Conservation (phyloP, 2,329 filamentous ascomycete genomes). For the Hypomyces perniciosus region DNA sequence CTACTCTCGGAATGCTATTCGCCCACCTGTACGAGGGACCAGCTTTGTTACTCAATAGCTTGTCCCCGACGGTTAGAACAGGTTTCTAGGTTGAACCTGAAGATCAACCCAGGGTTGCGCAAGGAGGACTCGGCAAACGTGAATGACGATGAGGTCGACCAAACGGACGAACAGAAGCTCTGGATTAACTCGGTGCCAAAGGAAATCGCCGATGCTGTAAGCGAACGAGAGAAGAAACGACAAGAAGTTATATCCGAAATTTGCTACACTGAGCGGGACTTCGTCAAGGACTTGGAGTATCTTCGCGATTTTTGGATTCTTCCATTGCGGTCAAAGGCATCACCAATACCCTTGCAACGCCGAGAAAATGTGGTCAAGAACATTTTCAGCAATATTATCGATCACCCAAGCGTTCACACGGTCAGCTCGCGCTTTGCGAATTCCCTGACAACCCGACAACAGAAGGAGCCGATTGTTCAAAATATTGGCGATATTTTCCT, state of each 20-base stretch:
- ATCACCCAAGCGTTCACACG: constrained; percentile 71
- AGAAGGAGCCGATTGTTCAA: constrained; percentile 80
- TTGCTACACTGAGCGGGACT: constrained; percentile 97
- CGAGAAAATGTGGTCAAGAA: constrained; percentile 87
- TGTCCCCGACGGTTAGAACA: constrained; percentile 91
- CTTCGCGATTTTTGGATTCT: constrained; percentile 98
- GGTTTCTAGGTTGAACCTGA: constrained; percentile 87
- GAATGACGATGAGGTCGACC: constrained; percentile 75
- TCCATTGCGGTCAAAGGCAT: constrained; percentile 73
- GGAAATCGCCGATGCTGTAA: constrained; percentile 84
- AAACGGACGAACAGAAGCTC: constrained; percentile 92
- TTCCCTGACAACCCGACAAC: constrained; percentile 82
- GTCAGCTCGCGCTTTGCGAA: constrained; percentile 88
- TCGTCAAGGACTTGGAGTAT: constrained; percentile 98
- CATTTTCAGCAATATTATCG: constrained; percentile 93
- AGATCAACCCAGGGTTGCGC: constrained; percentile 82
- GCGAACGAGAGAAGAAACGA: constrained; percentile 90
- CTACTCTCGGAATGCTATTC: constrained; percentile 96
- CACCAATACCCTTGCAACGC: constrained; percentile 81
- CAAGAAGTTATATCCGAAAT: constrained; percentile 98
- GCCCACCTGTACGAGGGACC: constrained; percentile 90
- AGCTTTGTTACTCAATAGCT: constrained; percentile 95
- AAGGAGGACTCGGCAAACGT: constrained; percentile 49
- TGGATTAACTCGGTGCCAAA: constrained; percentile 99
- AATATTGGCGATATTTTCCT: constrained; percentile 93